Conservation (phyloP, 768 basidiomycete species). For the Rhodotorula diobovata region DNA sequence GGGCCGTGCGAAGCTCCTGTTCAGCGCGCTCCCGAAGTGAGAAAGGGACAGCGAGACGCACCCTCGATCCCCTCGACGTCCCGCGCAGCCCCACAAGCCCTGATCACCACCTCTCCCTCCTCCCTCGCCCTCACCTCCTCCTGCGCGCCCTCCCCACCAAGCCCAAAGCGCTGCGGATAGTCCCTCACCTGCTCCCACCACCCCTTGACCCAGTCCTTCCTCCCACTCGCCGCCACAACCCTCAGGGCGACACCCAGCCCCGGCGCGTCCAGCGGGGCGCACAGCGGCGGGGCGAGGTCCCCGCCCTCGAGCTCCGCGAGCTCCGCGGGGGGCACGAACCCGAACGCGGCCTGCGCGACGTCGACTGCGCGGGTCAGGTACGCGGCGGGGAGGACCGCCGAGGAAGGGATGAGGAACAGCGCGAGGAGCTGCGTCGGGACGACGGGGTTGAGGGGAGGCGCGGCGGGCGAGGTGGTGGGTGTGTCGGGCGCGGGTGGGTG, state of each 20-base stretch:
- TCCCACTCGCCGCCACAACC: background rate
- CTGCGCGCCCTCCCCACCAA: background rate
- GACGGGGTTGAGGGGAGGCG: background rate
- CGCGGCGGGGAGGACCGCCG: background rate
- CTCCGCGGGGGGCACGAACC: slow-evolving; percentile 12
- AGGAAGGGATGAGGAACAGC: slow-evolving; percentile 16
- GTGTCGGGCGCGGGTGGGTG: background rate
- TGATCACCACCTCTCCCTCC: slow-evolving; percentile 26
- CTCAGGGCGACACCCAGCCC: slow-evolving; percentile 5
- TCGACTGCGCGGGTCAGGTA: background rate
- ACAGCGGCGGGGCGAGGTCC: background rate
- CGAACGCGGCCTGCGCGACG: background rate
- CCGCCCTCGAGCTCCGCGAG: slow-evolving; percentile 7
- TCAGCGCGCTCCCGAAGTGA: background rate
- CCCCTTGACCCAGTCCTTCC: background rate
- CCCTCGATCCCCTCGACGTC: slow-evolving; percentile 25
- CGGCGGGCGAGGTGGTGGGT: background rate
- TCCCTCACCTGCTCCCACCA: slow-evolving; percentile 30
- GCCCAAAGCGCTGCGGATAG: slow-evolving; percentile 30
- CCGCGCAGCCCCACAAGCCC: background rate
- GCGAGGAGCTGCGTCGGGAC: slow-evolving; percentile 15
- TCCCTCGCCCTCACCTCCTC: slow-evolving; percentile 8
- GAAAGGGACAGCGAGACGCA: background rate
- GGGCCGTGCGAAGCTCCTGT: no score
- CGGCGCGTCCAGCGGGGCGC: slow-evolving; percentile 2